Conservation (phyloP, 2,329 filamentous ascomycete genomes). For the Orbilia brochopaga region DNA sequence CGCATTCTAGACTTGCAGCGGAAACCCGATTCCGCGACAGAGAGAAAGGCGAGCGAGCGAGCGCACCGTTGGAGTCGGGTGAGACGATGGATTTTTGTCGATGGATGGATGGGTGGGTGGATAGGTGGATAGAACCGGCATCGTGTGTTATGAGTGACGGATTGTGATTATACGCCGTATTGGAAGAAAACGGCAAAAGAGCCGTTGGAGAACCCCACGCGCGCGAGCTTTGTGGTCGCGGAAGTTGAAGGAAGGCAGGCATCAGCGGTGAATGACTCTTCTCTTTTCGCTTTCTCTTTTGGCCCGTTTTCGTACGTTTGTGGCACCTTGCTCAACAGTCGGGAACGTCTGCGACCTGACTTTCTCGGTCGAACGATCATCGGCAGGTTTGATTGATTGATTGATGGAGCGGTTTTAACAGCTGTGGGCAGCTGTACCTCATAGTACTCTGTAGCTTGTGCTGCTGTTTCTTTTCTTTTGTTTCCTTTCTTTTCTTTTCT, state of each 20-base stretch:
- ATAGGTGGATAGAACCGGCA: conserved; percentile 20
- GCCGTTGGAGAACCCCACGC: conserved; percentile 38
- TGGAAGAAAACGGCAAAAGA: conserved; percentile 6
- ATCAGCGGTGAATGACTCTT: conserved; percentile 23
- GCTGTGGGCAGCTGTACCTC: conserved; percentile 26
- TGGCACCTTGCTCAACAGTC: conserved; percentile 28
- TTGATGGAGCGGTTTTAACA: conserved; percentile 4
- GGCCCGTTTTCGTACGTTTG: conserved; percentile 47
- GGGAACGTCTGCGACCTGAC: not conserved
- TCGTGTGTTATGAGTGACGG: not conserved
- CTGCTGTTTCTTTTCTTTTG: not conserved
- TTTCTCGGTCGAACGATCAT: conserved; percentile 2
- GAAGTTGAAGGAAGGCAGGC: conserved; percentile 1
- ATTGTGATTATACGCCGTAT: not conserved
- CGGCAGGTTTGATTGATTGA: conserved; percentile 6
- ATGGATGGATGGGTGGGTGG: not conserved
- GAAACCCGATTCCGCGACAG: conserved; percentile 22
- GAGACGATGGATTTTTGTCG: not conserved
- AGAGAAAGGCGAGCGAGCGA: no score
- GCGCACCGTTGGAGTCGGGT: not conserved
- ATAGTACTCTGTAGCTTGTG: no score
- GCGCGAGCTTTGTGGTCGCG: conserved; percentile 10
- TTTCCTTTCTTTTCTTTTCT: not conserved
- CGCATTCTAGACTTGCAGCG: conserved; percentile 4
- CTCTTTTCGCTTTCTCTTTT: conserved; percentile 12